A percentile compares a stretch with the other conserved stretches of the same genome.
Conservation (phyloP, 139 green algal genomes). For the Pleodorina starrii region DNA sequence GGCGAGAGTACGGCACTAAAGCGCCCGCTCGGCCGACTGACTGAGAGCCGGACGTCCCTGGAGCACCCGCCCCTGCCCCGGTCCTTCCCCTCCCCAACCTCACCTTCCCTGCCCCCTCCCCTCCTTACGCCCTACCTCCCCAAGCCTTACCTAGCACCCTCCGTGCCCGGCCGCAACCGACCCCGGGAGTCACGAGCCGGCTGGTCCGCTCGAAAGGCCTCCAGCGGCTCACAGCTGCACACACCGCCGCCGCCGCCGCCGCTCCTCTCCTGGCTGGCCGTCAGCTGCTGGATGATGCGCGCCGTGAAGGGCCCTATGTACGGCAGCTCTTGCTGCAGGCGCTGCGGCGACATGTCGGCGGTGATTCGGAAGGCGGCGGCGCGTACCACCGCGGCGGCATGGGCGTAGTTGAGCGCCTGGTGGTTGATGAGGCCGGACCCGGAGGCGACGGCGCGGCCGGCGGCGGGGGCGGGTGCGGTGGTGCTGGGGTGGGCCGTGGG, state of each 20-base stretch:
- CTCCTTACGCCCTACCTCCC: not conserved
- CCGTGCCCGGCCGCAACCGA: slow-evolving; percentile 42
- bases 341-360: not conserved
- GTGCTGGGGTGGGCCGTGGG: not conserved
- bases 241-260: not conserved
- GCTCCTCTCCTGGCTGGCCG: not conserved
- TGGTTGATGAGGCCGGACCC: slow-evolving; percentile 29
- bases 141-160: slow-evolving; percentile 35
- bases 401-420: slow-evolving; percentile 50
- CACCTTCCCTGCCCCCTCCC: not conserved
- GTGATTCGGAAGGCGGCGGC: slow-evolving; percentile 48
- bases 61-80: no score
- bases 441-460: not conserved
- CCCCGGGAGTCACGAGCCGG: slow-evolving; percentile 45
- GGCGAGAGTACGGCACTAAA: no score
- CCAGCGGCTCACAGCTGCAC: slow-evolving; percentile 53
- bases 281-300: slow-evolving; percentile 48
- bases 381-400: slow-evolving; percentile 55
- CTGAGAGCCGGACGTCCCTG: no score
- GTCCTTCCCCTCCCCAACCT: no score
- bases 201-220: slow-evolving; percentile 44
- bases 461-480: not conserved
- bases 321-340: slow-evolving; percentile 29
- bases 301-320: slow-evolving; percentile 54
- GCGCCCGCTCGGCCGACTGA: no score